Percentiles rank a stretch among this genome's conserved stretches.
phyloP scores from a whole-genome alignment of 129 eudicot species.

The Artemisia tridentata region DNA sequence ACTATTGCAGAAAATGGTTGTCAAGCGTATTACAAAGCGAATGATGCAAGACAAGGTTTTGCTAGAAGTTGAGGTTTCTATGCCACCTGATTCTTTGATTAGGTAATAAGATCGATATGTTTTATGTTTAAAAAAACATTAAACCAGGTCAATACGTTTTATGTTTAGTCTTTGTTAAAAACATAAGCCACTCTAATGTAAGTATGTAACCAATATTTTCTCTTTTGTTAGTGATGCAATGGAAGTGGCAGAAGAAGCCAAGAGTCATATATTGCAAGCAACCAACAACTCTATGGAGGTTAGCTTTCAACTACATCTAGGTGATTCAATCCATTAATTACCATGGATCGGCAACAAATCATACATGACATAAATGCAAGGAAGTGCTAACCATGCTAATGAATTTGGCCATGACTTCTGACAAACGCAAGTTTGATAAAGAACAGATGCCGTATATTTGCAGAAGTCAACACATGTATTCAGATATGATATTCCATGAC shows the following conservation, averaged over 20 bases:
- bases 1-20: conserved; percentile 48
- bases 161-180: too few species aligned
- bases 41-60: conserved; percentile 45
- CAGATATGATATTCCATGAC: too few species aligned
- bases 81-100: conserved; percentile 57
- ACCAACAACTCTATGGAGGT: conserved; percentile 42
- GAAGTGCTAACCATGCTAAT: too few species aligned
- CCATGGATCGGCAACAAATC: too few species aligned
- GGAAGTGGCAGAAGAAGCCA: conserved; percentile 56
- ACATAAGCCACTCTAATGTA: too few species aligned
- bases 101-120: conserved; percentile 37
- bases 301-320: conserved; percentile 46
- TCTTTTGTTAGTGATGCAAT: conserved; percentile 52
- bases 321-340: too few species aligned
- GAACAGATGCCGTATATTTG: too few species aligned
- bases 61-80: conserved; percentile 66
- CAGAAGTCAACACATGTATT: too few species aligned
- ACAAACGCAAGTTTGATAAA: background rate
- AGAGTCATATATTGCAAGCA: conserved; percentile 41
- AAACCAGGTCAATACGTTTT: too few species aligned
- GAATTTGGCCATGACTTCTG: background rate
- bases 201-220: too few species aligned
- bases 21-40: conserved; percentile 50
- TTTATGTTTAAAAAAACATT: too few species aligned
- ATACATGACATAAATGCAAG: too few species aligned